A percentile compares a stretch with the other conserved stretches of the same genome.
These are phyloP conservation scores for Lojkania enalia DNA, from an alignment of 2,329 filamentous ascomycete genomes.

Conservation along the genomic window DNA sequence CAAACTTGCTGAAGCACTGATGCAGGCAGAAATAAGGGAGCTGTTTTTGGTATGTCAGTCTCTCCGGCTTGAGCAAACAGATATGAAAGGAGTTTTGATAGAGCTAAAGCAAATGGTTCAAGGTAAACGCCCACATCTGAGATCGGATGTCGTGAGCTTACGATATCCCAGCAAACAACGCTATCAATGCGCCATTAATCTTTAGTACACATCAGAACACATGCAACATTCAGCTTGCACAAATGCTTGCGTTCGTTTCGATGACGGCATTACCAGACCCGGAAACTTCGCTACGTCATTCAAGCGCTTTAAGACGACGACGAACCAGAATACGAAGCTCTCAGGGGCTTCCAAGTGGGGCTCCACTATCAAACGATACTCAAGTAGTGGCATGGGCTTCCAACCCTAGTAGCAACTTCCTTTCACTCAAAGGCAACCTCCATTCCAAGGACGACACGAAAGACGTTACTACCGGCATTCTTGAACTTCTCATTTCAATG, in stretches of 20 bases:
- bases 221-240: slow-evolving; percentile 6
- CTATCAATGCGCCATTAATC: background rate
- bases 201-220: slow-evolving; percentile 4
- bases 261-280: background rate
- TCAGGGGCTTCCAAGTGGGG: background rate
- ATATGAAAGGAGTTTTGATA: background rate
- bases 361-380: background rate
- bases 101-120: slow-evolving; percentile 2
- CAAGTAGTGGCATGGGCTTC: background rate
- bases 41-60: background rate
- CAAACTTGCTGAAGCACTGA: slow-evolving; percentile 6
- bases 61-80: background rate
- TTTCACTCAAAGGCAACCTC: background rate
- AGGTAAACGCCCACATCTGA: background rate
- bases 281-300: background rate
- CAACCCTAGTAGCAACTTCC: background rate
- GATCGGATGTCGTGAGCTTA: background rate
- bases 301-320: background rate
- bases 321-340: background rate
- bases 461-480: background rate
- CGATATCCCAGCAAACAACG: background rate
- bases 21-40: slow-evolving; percentile 2
- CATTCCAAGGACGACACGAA: slow-evolving; percentile 1
- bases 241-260: slow-evolving; percentile 4
- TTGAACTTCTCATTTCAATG: background rate